Evolutionary conservation across 331 rosid species (phyloP).

Genomic region (Saraca asoca): DNA sequence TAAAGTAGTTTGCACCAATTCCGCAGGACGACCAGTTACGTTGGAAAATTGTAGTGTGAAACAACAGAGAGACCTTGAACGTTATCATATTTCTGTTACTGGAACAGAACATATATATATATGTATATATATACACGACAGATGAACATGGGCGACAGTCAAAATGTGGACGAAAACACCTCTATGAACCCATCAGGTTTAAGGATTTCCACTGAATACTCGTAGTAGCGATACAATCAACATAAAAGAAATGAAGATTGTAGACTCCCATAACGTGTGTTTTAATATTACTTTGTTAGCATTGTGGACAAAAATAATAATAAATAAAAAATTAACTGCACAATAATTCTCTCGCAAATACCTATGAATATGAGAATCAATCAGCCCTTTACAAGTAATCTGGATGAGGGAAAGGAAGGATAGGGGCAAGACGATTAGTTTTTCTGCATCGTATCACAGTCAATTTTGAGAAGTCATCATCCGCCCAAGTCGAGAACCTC

Average conservation of each 20-base stretch:
- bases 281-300: conserved; percentile 27
- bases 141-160: too few relatives aligned
- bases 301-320: neutral
- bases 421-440: conserved; percentile 11
- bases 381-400: conserved; percentile 42
- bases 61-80: too few relatives aligned
- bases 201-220: too few relatives aligned
- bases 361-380: conserved; percentile 33
- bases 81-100: too few relatives aligned
- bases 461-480: conserved; percentile 28
- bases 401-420: conserved; percentile 8
- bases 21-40: too few relatives aligned
- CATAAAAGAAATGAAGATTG: neutral
- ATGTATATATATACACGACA: too few relatives aligned
- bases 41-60: too few relatives aligned
- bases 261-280: neutral
- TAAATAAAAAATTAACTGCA: conserved; percentile 9
- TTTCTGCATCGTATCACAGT: conserved; percentile 21
- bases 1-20: too few relatives aligned
- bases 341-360: conserved; percentile 14
- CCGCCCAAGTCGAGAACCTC: conserved; percentile 32
- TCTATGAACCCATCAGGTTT: too few relatives aligned
- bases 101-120: too few relatives aligned
- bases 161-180: too few relatives aligned
- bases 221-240: too few relatives aligned